Evolutionary conservation across 768 basidiomycete genomes (phyloP).

Genomic region (Rhodotorula kratochvilovae): DNA sequence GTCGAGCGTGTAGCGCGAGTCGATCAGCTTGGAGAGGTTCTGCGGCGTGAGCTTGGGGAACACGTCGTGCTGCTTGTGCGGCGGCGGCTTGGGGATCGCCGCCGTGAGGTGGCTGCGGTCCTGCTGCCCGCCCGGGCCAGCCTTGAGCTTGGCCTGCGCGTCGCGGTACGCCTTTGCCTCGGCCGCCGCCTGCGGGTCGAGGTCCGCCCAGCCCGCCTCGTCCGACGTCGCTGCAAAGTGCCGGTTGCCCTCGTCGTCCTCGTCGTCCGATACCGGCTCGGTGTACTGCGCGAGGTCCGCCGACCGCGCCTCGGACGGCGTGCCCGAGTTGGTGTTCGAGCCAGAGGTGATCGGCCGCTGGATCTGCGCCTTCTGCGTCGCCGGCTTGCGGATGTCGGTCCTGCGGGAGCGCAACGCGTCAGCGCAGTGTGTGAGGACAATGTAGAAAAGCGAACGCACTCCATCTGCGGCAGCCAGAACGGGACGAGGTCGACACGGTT

Average conservation of each 20-base stretch:
- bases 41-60: conserved; percentile 56
- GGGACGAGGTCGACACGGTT: conserved; percentile 92
- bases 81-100: neutral
- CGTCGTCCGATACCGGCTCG: conserved; percentile 92
- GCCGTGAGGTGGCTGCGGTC: conserved; percentile 15
- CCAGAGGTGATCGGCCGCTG: conserved; percentile 44
- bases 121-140: neutral
- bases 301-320: conserved; percentile 51
- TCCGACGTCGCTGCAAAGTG: conserved; percentile 64
- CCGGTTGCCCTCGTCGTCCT: conserved; percentile 68
- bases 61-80: conserved; percentile 48
- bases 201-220: conserved; percentile 73
- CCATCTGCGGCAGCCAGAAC: conserved; percentile 99
- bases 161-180: conserved; percentile 85
- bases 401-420: conserved; percentile 5
- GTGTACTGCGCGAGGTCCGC: conserved; percentile 54
- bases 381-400: conserved; percentile 87
- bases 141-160: conserved; percentile 52
- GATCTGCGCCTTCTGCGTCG: conserved; percentile 57
- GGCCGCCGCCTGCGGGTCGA: conserved; percentile 62
- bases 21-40: conserved; percentile 54
- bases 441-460: conserved; percentile 44
- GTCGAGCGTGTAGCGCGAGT: conserved; percentile 45
- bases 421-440: neutral
- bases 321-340: conserved; percentile 45